Conservation (phyloP, 2,329 filamentous ascomycete species). For the Botrytis deweyae region DNA sequence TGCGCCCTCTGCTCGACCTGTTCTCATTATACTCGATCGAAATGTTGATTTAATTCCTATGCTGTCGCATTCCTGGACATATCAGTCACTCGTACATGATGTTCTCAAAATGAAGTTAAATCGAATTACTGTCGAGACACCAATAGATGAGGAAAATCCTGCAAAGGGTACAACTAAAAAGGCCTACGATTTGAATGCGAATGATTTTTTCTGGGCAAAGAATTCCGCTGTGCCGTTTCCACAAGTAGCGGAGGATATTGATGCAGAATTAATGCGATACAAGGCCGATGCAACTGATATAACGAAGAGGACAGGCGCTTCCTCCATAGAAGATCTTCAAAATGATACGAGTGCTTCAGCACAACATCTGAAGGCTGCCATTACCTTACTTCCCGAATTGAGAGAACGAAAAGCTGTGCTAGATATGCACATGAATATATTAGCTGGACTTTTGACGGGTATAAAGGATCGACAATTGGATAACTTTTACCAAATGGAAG, state of each 20-base stretch:
- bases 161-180: conserved; percentile 78
- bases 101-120: conserved; percentile 81
- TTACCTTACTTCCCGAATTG: conserved; percentile 87
- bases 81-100: conserved; percentile 81
- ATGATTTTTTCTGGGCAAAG: conserved; percentile 95
- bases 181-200: conserved; percentile 83
- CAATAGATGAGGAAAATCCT: conserved; percentile 73
- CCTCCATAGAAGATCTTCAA: conserved; percentile 87
- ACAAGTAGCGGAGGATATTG: conserved; percentile 94
- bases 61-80: conserved; percentile 94
- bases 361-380: conserved; percentile 92
- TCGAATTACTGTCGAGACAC: conserved; percentile 86
- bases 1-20: conserved; percentile 74
- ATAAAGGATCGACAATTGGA: conserved; percentile 96
- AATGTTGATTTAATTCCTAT: conserved; percentile 96
- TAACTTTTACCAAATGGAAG: conserved; percentile 93
- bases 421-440: conserved; percentile 99
- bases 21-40: conserved; percentile 89
- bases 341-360: conserved; percentile 87
- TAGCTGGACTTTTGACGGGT: conserved; percentile 70
- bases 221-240: conserved; percentile 91
- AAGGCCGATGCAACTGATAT: conserved; percentile 94
- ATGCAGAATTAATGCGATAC: conserved; percentile 88
- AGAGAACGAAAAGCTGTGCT: conserved; percentile 88
- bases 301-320: conserved; percentile 91